phyloP scores from a whole-genome alignment of 2,329 filamentous ascomycete species.

The Bertia moriformis region DNA sequence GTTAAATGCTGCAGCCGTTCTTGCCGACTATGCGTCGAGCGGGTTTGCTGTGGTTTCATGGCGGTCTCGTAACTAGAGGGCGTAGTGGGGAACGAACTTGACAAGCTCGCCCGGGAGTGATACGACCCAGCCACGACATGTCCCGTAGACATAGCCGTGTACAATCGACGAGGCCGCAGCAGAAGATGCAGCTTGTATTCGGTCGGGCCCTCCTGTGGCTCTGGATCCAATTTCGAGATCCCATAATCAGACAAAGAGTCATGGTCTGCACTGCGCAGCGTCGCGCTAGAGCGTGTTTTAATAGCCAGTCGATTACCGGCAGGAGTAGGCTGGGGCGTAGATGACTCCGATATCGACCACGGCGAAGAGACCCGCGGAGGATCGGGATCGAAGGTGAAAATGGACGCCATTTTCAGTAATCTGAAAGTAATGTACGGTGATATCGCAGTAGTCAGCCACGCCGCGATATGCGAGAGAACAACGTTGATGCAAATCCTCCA shows the following conservation, averaged over 20 bases:
- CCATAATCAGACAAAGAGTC: slow-evolving; percentile 43
- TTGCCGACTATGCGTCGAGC: slow-evolving; percentile 59
- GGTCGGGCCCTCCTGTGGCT: slow-evolving; percentile 84
- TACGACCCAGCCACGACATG: not conserved
- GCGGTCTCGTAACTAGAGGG: not conserved
- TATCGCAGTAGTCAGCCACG: too few species aligned
- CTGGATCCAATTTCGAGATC: slow-evolving; percentile 67
- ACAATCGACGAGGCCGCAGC: slow-evolving; percentile 62
- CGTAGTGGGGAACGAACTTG: not conserved
- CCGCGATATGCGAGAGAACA: too few species aligned
- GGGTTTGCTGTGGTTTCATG: slow-evolving; percentile 9
- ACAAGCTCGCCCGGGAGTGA: not conserved
- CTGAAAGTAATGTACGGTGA: too few species aligned
- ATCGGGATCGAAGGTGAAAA: slow-evolving; percentile 88
- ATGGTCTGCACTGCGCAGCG: slow-evolving; percentile 10
- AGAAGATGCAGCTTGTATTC: slow-evolving; percentile 94
- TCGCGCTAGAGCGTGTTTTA: slow-evolving; percentile 3
- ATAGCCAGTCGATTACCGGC: slow-evolving; percentile 5
- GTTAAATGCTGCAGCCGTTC: slow-evolving; percentile 80
- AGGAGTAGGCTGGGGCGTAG: slow-evolving; percentile 11
- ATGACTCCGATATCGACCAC: slow-evolving; percentile 53
- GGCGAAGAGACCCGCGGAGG: slow-evolving; percentile 79
- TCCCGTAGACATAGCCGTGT: slow-evolving; percentile 55
- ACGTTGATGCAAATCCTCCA: too few species aligned
- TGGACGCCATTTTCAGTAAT: slow-evolving; percentile 64